These are phyloP conservation scores for Mycena rosella DNA, from an alignment of 768 basidiomycete genomes.

Conservation along the genomic window DNA sequence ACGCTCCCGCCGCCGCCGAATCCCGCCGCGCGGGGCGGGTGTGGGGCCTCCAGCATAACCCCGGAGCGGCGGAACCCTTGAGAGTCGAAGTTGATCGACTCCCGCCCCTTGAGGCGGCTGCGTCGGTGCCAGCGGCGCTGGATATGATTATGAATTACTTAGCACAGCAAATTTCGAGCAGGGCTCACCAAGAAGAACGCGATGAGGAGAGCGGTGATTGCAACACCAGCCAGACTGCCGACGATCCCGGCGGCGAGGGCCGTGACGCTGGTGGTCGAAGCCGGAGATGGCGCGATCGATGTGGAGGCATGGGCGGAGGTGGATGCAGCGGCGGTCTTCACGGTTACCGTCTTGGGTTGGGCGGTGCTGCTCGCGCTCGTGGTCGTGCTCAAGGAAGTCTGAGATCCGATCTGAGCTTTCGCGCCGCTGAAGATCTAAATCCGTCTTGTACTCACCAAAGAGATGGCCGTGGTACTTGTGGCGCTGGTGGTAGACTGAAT, in stretches of 20 bases:
- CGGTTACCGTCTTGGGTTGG: neutral
- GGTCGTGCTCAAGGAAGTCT: neutral
- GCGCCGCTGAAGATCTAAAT: no score
- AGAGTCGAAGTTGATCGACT: slow-evolving; percentile 24
- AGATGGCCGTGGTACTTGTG: no score
- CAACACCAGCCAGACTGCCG: slow-evolving; percentile 6
- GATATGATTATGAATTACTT: neutral
- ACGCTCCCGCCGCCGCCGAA: neutral
- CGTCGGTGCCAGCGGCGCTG: slow-evolving; percentile 27
- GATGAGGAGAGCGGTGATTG: slow-evolving; percentile 8
- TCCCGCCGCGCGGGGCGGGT: neutral
- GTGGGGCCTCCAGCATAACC: slow-evolving; percentile 6
- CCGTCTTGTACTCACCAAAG: neutral
- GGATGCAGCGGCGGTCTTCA: neutral
- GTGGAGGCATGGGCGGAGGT: neutral
- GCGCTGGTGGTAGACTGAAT: neutral
- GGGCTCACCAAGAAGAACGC: slow-evolving; percentile 19
- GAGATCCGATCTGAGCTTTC: neutral
- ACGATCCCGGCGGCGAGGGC: slow-evolving; percentile 11
- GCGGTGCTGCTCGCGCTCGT: neutral
- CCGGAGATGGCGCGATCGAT: neutral
- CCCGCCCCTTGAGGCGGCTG: slow-evolving; percentile 11
- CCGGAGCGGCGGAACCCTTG: slow-evolving; percentile 23
- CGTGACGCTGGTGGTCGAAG: slow-evolving; percentile 1
- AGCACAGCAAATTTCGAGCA: neutral